phyloP scores from a whole-genome alignment of 306 rosid genomes.

The Geum urbanum region DNA sequence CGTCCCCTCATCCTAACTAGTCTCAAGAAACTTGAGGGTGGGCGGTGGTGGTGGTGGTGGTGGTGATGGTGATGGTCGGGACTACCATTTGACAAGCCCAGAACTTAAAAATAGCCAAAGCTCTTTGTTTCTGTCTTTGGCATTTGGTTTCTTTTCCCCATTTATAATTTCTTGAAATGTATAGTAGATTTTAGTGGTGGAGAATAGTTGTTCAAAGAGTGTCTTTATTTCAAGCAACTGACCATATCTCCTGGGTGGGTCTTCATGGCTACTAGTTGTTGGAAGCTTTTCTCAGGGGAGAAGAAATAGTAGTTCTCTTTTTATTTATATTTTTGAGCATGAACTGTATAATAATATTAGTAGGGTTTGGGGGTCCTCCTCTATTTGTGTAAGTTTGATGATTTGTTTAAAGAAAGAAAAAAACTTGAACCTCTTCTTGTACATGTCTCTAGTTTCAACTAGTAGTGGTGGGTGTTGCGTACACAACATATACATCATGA shows the following conservation, averaged over 20 bases:
- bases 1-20: conserved; percentile 26
- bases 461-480: conserved; percentile 9
- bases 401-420: conserved; percentile 13
- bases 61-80: conserved; percentile 22
- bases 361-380: conserved; percentile 18
- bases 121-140: conserved; percentile 25
- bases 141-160: background rate
- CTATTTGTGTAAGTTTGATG: background rate
- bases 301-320: background rate
- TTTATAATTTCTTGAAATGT: conserved; percentile 4
- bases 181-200: conserved; percentile 18
- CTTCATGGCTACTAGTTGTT: conserved; percentile 11
- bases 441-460: conserved; percentile 14
- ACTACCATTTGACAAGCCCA: conserved; percentile 35
- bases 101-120: conserved; percentile 23
- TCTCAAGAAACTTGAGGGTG: conserved; percentile 45
- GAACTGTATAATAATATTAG: conserved; percentile 9
- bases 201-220: conserved; percentile 24
- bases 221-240: conserved; percentile 25
- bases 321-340: background rate
- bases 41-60: conserved; percentile 17
- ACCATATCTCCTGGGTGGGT: conserved; percentile 23
- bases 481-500: background rate
- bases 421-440: conserved; percentile 5
- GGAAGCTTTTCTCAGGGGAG: conserved; percentile 10